phyloP scores from a whole-genome alignment of 2,329 filamentous ascomycete genomes.

The Trichoderma arundinaceum region DNA sequence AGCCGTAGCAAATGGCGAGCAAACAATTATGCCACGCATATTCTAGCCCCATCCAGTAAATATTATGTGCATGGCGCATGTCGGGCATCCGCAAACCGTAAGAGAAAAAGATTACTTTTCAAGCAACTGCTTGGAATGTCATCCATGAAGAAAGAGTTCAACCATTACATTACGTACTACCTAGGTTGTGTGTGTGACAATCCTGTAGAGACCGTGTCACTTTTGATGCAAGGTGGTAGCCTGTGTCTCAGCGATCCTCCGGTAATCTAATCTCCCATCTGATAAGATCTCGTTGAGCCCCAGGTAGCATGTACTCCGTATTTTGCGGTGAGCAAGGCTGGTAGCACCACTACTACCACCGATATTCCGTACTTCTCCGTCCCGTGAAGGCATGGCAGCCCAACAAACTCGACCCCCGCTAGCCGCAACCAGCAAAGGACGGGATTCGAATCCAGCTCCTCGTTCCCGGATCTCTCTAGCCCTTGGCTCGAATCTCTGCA shows the following conservation, averaged over 20 bases:
- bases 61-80: slow-evolving; percentile 6
- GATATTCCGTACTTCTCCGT: too few relatives aligned
- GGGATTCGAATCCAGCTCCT: too few relatives aligned
- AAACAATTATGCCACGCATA: background rate
- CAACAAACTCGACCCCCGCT: slow-evolving; percentile 12
- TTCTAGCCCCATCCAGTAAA: background rate
- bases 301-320: too few relatives aligned
- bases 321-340: too few relatives aligned
- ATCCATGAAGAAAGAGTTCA: background rate
- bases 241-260: background rate
- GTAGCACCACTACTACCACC: too few relatives aligned
- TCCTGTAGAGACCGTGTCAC: too few relatives aligned
- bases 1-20: background rate
- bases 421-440: background rate
- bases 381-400: background rate
- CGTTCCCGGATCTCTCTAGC: too few relatives aligned
- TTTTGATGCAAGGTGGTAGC: background rate
- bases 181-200: too few relatives aligned
- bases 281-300: slow-evolving; percentile 11
- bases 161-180: too few relatives aligned
- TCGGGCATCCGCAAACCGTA: background rate
- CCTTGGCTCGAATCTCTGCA: background rate
- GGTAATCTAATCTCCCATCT: slow-evolving; percentile 29
- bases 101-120: background rate
- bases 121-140: background rate